Conservation (phyloP, 139 green algal genomes). For the Pycnococcus provasolii region DNA sequence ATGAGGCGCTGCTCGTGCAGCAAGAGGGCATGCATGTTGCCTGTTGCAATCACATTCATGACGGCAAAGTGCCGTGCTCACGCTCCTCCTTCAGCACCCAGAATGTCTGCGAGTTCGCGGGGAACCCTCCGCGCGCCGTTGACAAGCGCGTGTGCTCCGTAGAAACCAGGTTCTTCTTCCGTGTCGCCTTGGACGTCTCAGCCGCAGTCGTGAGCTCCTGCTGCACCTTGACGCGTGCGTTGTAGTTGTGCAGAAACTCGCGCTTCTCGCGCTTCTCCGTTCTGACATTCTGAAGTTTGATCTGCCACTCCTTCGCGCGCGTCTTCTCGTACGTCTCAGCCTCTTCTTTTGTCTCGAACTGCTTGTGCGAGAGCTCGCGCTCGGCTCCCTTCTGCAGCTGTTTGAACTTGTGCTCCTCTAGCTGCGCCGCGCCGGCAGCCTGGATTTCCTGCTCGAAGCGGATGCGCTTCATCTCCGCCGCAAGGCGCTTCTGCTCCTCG, state of each 20-base stretch:
- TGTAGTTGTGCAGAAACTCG: not conserved
- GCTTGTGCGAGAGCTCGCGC: not conserved
- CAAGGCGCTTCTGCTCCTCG: not conserved
- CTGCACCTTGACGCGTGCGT: not conserved
- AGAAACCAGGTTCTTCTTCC: not conserved
- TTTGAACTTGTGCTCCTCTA: conserved; percentile 10
- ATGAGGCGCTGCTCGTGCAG: no score
- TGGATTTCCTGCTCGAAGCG: conserved; percentile 7
- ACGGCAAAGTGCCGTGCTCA: no score
- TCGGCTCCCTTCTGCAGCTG: conserved; percentile 8
- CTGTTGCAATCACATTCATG: no score
- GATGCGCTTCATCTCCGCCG: conserved; percentile 11
- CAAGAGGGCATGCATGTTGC: no score
- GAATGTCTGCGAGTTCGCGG: no score
- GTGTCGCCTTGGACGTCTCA: not conserved
- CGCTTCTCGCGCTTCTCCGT: not conserved
- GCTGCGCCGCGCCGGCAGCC: not conserved
- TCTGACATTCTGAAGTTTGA: not conserved
- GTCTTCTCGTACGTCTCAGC: conserved; percentile 4
- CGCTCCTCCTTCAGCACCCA: no score
- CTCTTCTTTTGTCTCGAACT: not conserved
- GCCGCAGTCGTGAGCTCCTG: not conserved
- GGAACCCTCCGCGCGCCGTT: not conserved
- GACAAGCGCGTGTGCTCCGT: not conserved
- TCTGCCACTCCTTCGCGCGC: not conserved